Percentiles rank a stretch among this genome's conserved stretches.
phyloP scores from a whole-genome alignment of 441 rosid genomes.

The Hura crepitans region DNA sequence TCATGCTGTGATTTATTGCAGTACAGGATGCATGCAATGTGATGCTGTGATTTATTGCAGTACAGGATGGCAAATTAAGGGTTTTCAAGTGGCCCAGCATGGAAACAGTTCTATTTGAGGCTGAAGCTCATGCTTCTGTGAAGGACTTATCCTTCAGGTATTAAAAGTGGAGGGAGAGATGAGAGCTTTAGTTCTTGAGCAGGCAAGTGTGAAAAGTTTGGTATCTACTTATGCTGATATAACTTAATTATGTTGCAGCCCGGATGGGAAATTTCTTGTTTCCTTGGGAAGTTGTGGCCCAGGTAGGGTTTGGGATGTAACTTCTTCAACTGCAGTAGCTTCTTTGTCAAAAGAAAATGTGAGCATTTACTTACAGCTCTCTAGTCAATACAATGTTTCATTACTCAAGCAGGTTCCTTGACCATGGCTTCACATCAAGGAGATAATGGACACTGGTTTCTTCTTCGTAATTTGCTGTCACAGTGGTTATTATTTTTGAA shows the following conservation, averaged over 20 bases:
- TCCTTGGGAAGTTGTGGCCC: constrained; percentile 66
- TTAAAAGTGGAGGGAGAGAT: constrained; percentile 9
- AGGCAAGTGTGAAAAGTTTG: constrained; percentile 9
- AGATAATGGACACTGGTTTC: background rate
- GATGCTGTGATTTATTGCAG: constrained; percentile 50
- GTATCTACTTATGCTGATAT: constrained; percentile 21
- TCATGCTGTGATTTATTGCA: constrained; percentile 41
- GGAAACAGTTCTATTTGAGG: constrained; percentile 57
- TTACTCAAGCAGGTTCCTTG: background rate
- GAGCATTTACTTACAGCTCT: constrained; percentile 24
- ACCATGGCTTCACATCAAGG: background rate
- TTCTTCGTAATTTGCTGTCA: background rate
- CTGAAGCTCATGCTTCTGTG: constrained; percentile 56
- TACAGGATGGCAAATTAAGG: constrained; percentile 89
- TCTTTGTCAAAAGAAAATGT: constrained; percentile 69
- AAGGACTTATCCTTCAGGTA: constrained; percentile 87
- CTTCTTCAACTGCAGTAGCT: constrained; percentile 49
- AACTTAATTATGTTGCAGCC: constrained; percentile 46
- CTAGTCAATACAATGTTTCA: background rate
- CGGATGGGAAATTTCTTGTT: constrained; percentile 76
- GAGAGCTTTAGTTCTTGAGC: constrained; percentile 11
- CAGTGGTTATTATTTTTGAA: background rate
- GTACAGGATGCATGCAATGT: constrained; percentile 65
- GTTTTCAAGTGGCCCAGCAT: constrained; percentile 92
- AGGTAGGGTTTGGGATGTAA: constrained; percentile 88